A percentile compares a stretch with the other conserved stretches of the same genome.
Evolutionary conservation across 495 filamentous ascomycete species (phyloP).

Genomic region (Eremomyces bilateralis): DNA sequence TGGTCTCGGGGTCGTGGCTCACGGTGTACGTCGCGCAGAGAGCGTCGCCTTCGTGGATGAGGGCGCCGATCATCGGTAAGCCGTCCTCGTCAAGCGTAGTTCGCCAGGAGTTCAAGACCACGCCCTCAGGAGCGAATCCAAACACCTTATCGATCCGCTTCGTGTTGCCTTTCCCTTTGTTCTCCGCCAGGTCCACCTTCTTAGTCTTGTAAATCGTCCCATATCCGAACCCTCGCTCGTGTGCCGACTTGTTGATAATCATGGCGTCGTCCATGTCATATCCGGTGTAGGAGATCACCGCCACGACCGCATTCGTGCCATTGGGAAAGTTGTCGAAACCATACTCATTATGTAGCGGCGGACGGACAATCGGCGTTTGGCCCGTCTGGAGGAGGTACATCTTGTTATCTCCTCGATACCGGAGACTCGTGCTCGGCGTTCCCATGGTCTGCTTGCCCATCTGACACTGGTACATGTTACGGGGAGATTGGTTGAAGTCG

Average conservation of each 20-base stretch:
- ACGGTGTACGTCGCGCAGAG: constrained; percentile 84
- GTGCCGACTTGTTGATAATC: constrained; percentile 95
- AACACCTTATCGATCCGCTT: constrained; percentile 51
- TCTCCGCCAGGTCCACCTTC: constrained; percentile 58
- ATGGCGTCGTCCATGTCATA: constrained; percentile 99
- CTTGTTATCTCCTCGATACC: constrained; percentile 91
- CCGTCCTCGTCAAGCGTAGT: constrained; percentile 57
- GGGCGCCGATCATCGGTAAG: constrained; percentile 52
- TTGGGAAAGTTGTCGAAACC: constrained; percentile 97
- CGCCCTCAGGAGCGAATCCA: constrained; percentile 56
- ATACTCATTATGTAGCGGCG: constrained; percentile 84
- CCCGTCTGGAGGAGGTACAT: constrained; percentile 85
- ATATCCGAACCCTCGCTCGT: constrained; percentile 92
- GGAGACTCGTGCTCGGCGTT: constrained; percentile 70
- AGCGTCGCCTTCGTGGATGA: constrained; percentile 57
- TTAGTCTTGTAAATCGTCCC: constrained; percentile 97
- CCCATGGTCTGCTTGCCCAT: constrained; percentile 99
- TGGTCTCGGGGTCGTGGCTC: constrained; percentile 40
- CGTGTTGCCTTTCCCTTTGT: constrained; percentile 32
- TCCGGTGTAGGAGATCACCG: constrained; percentile 94
- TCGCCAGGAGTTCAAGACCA: constrained; percentile 17
- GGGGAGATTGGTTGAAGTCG: constrained; percentile 93
- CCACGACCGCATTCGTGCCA: constrained; percentile 89
- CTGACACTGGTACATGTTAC: constrained; percentile 99
- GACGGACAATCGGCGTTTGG: constrained; percentile 82